Percentiles rank a stretch among this genome's conserved stretches.
Evolutionary conservation across 345 rosid genomes (phyloP).

Genomic region (Erysimum cheiranthoides): DNA sequence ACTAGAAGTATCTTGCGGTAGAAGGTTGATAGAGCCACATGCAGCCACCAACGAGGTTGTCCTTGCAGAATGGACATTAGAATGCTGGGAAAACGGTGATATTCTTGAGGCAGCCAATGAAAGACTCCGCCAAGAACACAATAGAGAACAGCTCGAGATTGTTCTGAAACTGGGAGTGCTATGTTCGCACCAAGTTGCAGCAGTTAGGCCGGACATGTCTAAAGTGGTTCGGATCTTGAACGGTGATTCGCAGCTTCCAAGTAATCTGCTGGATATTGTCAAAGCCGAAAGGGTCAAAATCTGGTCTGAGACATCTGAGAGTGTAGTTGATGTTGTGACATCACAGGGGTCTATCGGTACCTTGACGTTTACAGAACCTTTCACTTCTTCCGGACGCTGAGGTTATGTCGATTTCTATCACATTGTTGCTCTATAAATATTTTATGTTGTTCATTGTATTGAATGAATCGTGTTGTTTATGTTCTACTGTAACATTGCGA

Average conservation of each 20-base stretch:
- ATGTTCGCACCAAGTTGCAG: conserved; percentile 6
- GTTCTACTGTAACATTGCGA: too few species aligned
- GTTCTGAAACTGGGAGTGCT: conserved; percentile 37
- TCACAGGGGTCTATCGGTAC: background rate
- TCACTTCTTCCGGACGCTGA: conserved; percentile 32
- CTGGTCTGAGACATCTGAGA: background rate
- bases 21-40: conserved; percentile 43
- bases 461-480: background rate
- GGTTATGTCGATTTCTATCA: background rate
- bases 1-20: conserved; percentile 54
- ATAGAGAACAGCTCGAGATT: conserved; percentile 16
- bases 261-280: conserved; percentile 20
- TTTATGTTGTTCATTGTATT: background rate
- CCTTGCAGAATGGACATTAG: conserved; percentile 29
- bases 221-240: conserved; percentile 24
- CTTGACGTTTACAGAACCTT: conserved; percentile 35
- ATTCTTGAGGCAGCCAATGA: conserved; percentile 21
- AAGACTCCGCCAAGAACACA: background rate
- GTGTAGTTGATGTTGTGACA: background rate
- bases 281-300: conserved; percentile 6
- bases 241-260: conserved; percentile 6
- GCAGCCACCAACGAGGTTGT: conserved; percentile 67
- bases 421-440: background rate
- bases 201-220: conserved; percentile 29
- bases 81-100: conserved; percentile 29